A percentile compares a stretch with the other conserved stretches of the same genome.
phyloP scores from a whole-genome alignment of 1,284 basidiomycete genomes.

The Trichosporon faecale region DNA sequence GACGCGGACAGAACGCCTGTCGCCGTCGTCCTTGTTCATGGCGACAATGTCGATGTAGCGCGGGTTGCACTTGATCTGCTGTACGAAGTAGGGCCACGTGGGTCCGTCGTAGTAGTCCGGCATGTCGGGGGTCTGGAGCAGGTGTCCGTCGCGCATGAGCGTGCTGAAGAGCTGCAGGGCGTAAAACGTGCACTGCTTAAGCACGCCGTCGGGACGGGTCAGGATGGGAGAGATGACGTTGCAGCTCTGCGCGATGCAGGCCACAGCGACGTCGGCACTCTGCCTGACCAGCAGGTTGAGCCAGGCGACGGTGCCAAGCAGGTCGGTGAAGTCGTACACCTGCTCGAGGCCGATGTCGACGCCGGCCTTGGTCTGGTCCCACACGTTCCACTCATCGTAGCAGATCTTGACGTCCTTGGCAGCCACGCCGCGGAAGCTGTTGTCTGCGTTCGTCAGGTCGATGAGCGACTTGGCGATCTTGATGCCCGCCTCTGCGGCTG shows the following conservation, averaged over 20 bases:
- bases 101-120: constrained; percentile 31
- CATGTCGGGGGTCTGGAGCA: constrained; percentile 24
- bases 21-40: constrained; percentile 23
- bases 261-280: constrained; percentile 61
- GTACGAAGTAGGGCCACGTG: constrained; percentile 35
- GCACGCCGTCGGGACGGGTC: constrained; percentile 28
- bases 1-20: constrained; percentile 24
- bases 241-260: constrained; percentile 62
- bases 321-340: constrained; percentile 63
- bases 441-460: constrained; percentile 50
- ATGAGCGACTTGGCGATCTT: constrained; percentile 52
- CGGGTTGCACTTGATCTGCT: constrained; percentile 29
- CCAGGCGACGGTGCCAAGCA: constrained; percentile 62
- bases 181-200: constrained; percentile 37
- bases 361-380: constrained; percentile 52
- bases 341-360: constrained; percentile 59
- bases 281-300: constrained; percentile 64
- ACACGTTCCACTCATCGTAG: constrained; percentile 56
- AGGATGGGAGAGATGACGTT: constrained; percentile 41
- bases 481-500: constrained; percentile 52
- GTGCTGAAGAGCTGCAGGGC: constrained; percentile 30
- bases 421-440: constrained; percentile 28
- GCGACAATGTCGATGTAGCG: constrained; percentile 37
- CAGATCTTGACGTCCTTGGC: constrained; percentile 50
- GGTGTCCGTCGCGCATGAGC: constrained; percentile 34